Evolutionary conservation across 2,329 filamentous ascomycete species (phyloP), one percentile per base, ranked within the genome.

Genomic region (Penicillium brasilianum): DNA sequence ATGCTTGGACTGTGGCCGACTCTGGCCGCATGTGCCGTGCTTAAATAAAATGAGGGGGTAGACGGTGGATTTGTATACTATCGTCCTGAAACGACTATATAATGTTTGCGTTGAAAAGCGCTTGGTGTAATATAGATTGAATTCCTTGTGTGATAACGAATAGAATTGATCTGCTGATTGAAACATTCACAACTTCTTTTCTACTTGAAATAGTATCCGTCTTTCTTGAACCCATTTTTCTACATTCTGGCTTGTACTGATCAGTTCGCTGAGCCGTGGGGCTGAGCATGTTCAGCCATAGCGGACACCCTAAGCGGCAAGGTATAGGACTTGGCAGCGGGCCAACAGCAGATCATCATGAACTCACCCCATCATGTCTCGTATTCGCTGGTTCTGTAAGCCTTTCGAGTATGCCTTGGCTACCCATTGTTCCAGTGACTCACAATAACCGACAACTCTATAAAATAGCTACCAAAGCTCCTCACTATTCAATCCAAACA

Each of bases 1-100:
- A 79, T 48, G 69, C 66, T 36, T 79, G 77, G 74, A 63, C 61
- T 16, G 71, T 73, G 6, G 60, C 64, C 0, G 58, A 67, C 16
- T 67, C 65, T 0, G 72, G 72, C 1, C 71, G 72, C 9, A 74
- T 74, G 72, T 74, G 72, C 48, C 69, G 65, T 28, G 48, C 65
- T 20, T 60, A 43, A 54, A 37, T 30, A 9, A 39, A 43, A 55
- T 7, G 16, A 30, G 11, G 22, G 18, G 6, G 36, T n/a, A 16
- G 2, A 25, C 2, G 13, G 20, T 10, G 36, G 16, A 5, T n/a
- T 37, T 34, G 50, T 37, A 52, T 34, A 37, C 20, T 28, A 10
- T 25, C 10, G 22, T 48, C 20, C 16, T 18, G 5, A n/a, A 3
- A 8, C 20, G 50, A 52, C 36, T 37, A 39, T 14, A 48, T 48